phyloP scores from a whole-genome alignment of 768 basidiomycete species.

The Amyloporia xantha region DNA sequence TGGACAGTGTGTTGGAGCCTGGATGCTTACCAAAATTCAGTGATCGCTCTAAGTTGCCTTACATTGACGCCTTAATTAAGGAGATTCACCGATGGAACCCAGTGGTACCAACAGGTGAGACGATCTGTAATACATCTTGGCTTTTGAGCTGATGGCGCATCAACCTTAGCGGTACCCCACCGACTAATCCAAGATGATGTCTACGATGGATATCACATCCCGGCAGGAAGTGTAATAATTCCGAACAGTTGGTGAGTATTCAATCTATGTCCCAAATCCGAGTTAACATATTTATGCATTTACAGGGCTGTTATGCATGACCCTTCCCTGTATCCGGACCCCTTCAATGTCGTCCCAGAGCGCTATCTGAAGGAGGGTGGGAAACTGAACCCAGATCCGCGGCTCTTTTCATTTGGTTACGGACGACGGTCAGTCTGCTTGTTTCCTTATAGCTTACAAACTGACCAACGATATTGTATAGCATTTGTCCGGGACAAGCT shows the following conservation, averaged over 20 bases:
- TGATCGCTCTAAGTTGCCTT: conserved; percentile 35
- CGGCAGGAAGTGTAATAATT: conserved; percentile 6
- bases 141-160: too few relatives aligned
- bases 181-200: conserved; percentile 4
- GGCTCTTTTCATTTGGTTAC: conserved; percentile 12
- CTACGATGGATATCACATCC: conserved; percentile 4
- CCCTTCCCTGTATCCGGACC: conserved; percentile 7
- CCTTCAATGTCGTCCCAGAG: conserved; percentile 6
- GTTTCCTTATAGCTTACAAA: background rate
- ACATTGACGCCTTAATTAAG: conserved; percentile 32
- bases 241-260: conserved; percentile 8
- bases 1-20: conserved; percentile 34
- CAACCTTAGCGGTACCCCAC: conserved; percentile 14
- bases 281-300: background rate
- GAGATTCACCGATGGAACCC: conserved; percentile 25
- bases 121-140: too few relatives aligned
- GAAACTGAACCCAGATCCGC: background rate
- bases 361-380: conserved; percentile 1
- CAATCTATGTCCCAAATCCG: background rate
- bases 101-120: background rate
- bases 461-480: background rate
- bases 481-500: conserved; percentile 13
- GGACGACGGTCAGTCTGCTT: conserved; percentile 7
- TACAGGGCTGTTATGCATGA: conserved; percentile 11
- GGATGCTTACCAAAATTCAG: conserved; percentile 33